Conservation (phyloP, 331 rosid species). For the Spiraea crenata region DNA sequence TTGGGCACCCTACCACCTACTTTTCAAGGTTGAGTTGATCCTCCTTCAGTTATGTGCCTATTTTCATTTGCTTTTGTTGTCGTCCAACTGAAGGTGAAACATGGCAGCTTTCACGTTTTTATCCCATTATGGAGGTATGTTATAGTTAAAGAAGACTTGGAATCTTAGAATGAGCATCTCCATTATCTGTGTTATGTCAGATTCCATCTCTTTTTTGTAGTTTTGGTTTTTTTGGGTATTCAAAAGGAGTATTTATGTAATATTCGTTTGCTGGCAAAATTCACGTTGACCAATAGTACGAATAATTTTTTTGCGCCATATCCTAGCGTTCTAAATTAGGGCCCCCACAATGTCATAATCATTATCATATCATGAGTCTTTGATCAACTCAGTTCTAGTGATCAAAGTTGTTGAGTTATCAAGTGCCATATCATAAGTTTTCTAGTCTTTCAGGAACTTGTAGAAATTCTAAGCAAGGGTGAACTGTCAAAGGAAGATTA, state of each 20-base stretch:
- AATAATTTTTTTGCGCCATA: not conserved
- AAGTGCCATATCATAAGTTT: not conserved
- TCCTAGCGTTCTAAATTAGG: not conserved
- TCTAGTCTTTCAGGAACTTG: slow-evolving; percentile 59
- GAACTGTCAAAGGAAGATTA: slow-evolving; percentile 86
- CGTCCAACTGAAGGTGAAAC: no score
- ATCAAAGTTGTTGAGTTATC: not conserved
- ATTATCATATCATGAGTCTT: not conserved
- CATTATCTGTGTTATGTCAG: not conserved
- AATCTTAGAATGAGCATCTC: not conserved
- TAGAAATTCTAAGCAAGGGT: slow-evolving; percentile 74
- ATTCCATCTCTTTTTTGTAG: not conserved
- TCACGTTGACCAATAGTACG: not conserved
- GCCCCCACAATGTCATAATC: not conserved
- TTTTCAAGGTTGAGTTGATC: slow-evolving; percentile 58
- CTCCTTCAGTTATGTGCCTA: not conserved
- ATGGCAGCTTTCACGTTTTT: no score
- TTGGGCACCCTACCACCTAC: slow-evolving; percentile 81
- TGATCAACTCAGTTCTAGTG: not conserved
- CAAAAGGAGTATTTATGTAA: not conserved
- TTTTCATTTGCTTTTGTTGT: no score
- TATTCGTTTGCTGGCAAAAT: not conserved
- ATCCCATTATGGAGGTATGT: no score
- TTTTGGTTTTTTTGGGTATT: not conserved
- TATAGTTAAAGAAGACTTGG: slow-evolving; percentile 5